phyloP scores from a whole-genome alignment of 495 filamentous ascomycete genomes.

The Poronia punctata region DNA sequence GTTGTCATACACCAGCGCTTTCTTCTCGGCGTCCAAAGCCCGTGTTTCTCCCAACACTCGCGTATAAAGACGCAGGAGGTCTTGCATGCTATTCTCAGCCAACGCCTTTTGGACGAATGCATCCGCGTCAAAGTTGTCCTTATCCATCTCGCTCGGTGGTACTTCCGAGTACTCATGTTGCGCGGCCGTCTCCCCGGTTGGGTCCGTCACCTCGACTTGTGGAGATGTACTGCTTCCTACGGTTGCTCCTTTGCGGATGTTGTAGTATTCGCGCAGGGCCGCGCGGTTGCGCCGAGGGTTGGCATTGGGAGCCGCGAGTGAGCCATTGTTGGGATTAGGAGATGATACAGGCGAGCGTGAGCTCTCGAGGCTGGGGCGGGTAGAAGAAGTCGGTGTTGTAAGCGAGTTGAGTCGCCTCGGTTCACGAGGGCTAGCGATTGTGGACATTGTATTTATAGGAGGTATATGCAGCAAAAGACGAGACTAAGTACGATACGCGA shows the following conservation, averaged over 20 bases:
- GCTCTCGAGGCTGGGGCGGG: conserved; percentile 64
- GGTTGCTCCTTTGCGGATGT: conserved; percentile 51
- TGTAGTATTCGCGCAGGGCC: conserved; percentile 91
- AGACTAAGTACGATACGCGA: no score
- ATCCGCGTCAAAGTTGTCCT: conserved; percentile 46
- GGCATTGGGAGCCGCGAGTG: conserved; percentile 41
- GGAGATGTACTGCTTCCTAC: conserved; percentile 20
- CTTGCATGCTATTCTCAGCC: conserved; percentile 55
- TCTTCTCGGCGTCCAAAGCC: conserved; percentile 87
- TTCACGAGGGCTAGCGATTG: conserved; percentile 64
- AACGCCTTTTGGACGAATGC: conserved; percentile 60
- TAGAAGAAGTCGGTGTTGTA: conserved; percentile 59
- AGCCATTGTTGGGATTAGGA: conserved; percentile 45
- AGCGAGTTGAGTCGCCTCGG: conserved; percentile 35
- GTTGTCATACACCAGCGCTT: conserved; percentile 96
- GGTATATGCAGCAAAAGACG: not conserved
- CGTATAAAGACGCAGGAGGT: conserved; percentile 57
- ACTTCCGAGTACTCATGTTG: conserved; percentile 27
- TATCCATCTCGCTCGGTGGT: conserved; percentile 48
- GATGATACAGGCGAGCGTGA: conserved; percentile 45
- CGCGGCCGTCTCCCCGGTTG: conserved; percentile 17
- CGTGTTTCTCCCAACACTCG: conserved; percentile 69
- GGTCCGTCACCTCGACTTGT: conserved; percentile 34
- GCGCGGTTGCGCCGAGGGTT: conserved; percentile 48
- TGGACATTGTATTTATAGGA: conserved; percentile 56